Conservation (phyloP, 176 grass and related monocot species). For the Oryza australiensis region DNA sequence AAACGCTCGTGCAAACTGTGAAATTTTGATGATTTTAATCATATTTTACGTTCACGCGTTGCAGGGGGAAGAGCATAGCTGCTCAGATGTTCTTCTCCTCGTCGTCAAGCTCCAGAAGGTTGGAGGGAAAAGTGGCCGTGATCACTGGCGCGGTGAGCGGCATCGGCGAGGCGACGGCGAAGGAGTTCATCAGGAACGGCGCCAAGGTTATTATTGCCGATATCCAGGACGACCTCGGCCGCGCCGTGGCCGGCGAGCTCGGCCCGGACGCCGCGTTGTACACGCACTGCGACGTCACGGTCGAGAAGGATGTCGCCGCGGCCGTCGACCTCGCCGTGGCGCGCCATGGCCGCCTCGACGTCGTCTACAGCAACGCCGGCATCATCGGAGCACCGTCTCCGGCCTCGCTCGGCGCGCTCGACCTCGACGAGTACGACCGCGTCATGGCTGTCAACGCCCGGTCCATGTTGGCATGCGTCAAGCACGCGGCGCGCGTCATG, state of each 20-base stretch:
- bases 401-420: constrained; percentile 28
- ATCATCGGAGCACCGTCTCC: not conserved
- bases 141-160: constrained; percentile 77
- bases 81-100: too few species aligned
- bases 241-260: constrained; percentile 36
- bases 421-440: constrained; percentile 55
- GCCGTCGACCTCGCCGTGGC: constrained; percentile 56
- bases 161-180: constrained; percentile 50
- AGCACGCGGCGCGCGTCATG: too few species aligned
- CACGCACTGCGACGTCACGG: constrained; percentile 52
- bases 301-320: constrained; percentile 43
- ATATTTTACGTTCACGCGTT: too few species aligned
- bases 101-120: too few species aligned
- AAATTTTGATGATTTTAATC: too few species aligned
- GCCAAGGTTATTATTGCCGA: constrained; percentile 67
- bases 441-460: not conserved
- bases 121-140: constrained; percentile 55
- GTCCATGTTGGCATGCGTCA: too few species aligned
- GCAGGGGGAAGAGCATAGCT: too few species aligned
- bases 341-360: constrained; percentile 39
- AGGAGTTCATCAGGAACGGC: constrained; percentile 59
- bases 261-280: constrained; percentile 36
- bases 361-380: constrained; percentile 70
- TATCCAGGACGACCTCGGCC: constrained; percentile 52
- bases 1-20: too few species aligned